phyloP scores from a whole-genome alignment of 2,329 filamentous ascomycete genomes.

The Thielaviopsis cerberus region DNA sequence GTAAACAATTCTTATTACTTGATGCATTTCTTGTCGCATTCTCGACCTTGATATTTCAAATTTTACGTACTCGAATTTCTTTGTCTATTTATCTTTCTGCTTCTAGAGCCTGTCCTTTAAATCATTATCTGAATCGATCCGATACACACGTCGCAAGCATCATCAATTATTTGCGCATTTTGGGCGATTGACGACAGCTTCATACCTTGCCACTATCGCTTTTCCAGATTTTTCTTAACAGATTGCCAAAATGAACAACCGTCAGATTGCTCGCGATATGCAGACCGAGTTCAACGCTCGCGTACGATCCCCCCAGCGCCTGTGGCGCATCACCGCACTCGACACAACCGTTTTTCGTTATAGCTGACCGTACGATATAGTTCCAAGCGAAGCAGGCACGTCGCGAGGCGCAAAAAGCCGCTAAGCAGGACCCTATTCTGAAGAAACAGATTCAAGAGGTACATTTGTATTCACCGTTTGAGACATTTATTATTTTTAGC shows the following conservation, averaged over 20 bases:
- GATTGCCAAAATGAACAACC: slow-evolving; percentile 33
- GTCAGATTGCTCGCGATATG: slow-evolving; percentile 40
- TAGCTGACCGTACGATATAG: slow-evolving; percentile 15
- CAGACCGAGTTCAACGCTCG: slow-evolving; percentile 45
- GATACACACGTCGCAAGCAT: too few relatives aligned
- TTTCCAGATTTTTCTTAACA: background rate
- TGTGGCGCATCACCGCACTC: background rate
- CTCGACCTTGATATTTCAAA: background rate
- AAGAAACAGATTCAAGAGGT: slow-evolving; percentile 44
- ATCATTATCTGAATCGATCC: too few relatives aligned
- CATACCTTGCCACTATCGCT: background rate
- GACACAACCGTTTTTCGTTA: background rate
- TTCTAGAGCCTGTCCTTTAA: too few relatives aligned
- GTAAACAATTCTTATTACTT: background rate
- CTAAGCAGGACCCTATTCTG: slow-evolving; percentile 40
- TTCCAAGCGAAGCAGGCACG: slow-evolving; percentile 45
- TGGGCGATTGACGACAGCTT: background rate
- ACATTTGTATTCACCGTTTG: slow-evolving; percentile 3
- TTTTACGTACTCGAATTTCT: background rate
- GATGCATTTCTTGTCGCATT: background rate
- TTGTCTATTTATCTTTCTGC: background rate
- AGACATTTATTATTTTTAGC: slow-evolving; percentile 12
- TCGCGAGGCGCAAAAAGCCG: slow-evolving; percentile 40
- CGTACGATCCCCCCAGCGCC: slow-evolving; percentile 18
- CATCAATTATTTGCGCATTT: background rate